These are phyloP conservation scores for Dendrobium officinale DNA, from an alignment of 106 monocot genomes.

Conservation along the genomic window DNA sequence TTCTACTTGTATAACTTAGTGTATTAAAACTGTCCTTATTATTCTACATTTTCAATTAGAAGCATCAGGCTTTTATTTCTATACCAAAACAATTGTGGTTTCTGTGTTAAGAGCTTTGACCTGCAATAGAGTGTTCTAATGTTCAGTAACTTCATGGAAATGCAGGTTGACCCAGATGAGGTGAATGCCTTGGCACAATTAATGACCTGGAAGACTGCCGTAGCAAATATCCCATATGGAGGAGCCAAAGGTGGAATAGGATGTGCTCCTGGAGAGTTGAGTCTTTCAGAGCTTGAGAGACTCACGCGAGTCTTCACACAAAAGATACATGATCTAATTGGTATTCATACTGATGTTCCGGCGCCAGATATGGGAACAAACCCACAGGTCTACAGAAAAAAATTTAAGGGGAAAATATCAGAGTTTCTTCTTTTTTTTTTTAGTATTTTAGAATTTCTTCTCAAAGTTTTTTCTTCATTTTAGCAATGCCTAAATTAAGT, in stretches of 20 bases:
- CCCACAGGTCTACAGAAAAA: slow-evolving; percentile 28
- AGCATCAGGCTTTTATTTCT: background rate
- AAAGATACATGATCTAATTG: slow-evolving; percentile 89
- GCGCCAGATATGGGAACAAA: slow-evolving; percentile 97
- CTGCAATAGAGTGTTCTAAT: background rate
- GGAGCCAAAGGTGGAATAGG: slow-evolving; percentile 95
- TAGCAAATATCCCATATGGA: slow-evolving; percentile 89
- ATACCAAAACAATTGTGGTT: background rate
- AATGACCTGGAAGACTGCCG: slow-evolving; percentile 98
- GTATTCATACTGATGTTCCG: slow-evolving; percentile 82
- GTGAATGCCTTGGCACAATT: slow-evolving; percentile 87
- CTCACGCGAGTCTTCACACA: slow-evolving; percentile 80
- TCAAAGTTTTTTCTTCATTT: background rate
- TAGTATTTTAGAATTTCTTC: background rate
- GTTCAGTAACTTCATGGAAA: background rate
- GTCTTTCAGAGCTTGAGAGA: slow-evolving; percentile 65
- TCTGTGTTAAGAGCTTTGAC: background rate
- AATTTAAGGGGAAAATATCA: background rate
- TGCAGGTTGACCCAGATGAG: slow-evolving; percentile 89
- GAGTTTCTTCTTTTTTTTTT: background rate
- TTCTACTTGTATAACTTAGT: too few relatives aligned
- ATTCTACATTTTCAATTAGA: background rate
- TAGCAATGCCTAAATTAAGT: background rate
- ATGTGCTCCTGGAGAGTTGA: slow-evolving; percentile 69
- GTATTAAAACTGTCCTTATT: too few relatives aligned